Evolutionary conservation across 1,284 basidiomycete species (phyloP).

Genomic region (Sanguinoderma infundibulare): DNA sequence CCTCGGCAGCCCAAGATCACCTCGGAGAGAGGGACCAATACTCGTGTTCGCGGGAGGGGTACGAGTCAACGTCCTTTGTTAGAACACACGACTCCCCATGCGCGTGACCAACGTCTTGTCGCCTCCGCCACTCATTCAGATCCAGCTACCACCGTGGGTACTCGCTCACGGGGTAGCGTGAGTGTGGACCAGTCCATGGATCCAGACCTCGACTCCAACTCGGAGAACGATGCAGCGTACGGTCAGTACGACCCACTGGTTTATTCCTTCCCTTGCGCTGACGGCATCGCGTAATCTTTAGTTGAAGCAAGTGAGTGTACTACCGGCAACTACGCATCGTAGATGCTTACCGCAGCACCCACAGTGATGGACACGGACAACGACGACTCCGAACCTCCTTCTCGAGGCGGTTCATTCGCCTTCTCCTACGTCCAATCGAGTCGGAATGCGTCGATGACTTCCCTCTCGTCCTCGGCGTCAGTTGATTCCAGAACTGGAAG

Average conservation of each 20-base stretch:
- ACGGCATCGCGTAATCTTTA: neutral
- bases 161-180: neutral
- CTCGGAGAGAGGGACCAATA: neutral
- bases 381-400: slow-evolving; percentile 10
- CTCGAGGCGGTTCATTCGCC: slow-evolving; percentile 14
- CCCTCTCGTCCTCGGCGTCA: slow-evolving; percentile 13
- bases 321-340: too few relatives aligned
- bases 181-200: neutral
- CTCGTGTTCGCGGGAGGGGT: neutral
- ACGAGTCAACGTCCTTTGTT: too few relatives aligned
- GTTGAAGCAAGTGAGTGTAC: slow-evolving; percentile 10
- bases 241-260: neutral
- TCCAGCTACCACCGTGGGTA: neutral
- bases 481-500: slow-evolving; percentile 9
- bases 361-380: slow-evolving; percentile 21
- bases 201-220: too few relatives aligned
- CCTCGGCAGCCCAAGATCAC: neutral
- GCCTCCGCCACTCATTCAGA: neutral
- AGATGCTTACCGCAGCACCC: neutral
- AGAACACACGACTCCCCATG: neutral
- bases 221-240: too few relatives aligned
- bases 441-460: slow-evolving; percentile 18
- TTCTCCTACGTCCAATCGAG: slow-evolving; percentile 12
- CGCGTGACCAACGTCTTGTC: neutral
- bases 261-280: neutral